Evolutionary conservation across 192 early-diverging fungal species (phyloP), one percentile per base, ranked within the genome.

Genomic region (Geranomyces michiganensis): DNA sequence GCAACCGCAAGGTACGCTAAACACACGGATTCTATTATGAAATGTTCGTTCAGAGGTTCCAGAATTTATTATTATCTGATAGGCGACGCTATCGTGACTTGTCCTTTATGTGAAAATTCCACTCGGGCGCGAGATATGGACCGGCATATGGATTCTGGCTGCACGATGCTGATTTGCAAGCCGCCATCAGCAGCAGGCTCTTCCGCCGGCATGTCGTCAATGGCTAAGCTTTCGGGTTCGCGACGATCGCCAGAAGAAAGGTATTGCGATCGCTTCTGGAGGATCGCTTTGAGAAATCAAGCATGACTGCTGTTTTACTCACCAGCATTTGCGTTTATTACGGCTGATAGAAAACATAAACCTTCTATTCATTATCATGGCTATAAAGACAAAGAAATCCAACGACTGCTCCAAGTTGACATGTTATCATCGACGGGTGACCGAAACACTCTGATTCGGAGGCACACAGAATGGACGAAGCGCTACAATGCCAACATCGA

Each of bases 81-180:
- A 41, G 36, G 62, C 36, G 49, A 60, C 22, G 21, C 26, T 17
- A 7, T 68, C 22, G 80, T 82, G 1, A 19, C 56, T 19, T 84
- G 82, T 68, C 80, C 81, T 0, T 60, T 80, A 9, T 84, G 82
- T 55, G 32, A 47, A 1, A 73, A 71, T 21, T 29, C 60, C 0
- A 72, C 76, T 44, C 29, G 56, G 14, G 32, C 70, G 7, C n/a
- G n/a, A 4, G 65, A 80, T 27, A 41, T 82, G 15, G 56, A 80
- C 44, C 46, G 44, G 22, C 82, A 84, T 67, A 58, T 79, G 14
- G 78, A 83, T 62, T 48, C 62, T 24, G 72, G 75, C 19, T 73
- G 72, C 55, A 59, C 21, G 59, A 26, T 22, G 22, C 21, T 70
- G 21, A 24, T 45, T 29, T 26, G 3, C 19, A 24, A 26, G 15